Base-by-base conservation (phyloP, 495 filamentous ascomycete genomes). In the Ramalina intermedia region DNA sequence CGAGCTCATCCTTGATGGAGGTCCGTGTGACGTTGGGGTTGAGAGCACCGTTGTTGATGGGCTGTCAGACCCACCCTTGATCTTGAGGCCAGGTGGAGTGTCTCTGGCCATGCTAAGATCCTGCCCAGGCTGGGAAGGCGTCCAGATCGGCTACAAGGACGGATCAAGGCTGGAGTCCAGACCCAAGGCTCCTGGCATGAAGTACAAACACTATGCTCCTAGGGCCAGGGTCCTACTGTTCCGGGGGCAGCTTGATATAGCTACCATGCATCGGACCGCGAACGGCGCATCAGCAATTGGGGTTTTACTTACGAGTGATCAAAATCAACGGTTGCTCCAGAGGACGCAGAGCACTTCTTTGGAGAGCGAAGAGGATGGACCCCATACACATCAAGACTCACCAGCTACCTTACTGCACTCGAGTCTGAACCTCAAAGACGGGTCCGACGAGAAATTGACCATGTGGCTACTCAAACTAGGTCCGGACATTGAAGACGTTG, bases 21-120 rank as follows among this genome's bases (percentile, higher is more conserved):
- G 91, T 1, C 61, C 76, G 1, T 94, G 88, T 56, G 68, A 69
- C 1, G 87, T 99, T 4, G 91, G 91, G 5, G 86, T 99, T 0
- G 91, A 99, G 65, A 94, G 86, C 55, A 99, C 93, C 6, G 93
- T 99, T 7, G 87, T 99, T 1, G 91, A 96, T 57, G 91, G 91
- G 1, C 68, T 96, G 18, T 84, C 75, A 20, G 53, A 70, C 37
- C 90, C 90, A 14, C 91, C 93, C 0, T 72, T 78, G 8, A 78
- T 99, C 33, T 70, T 99, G 12, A 67, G 91, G 37, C 91, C 91
- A 0, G 91, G 91, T 4, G 93, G 93, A 6, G 72, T 99, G n/a
- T 85, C 86, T 23, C 74, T 95, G 23, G 91, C 94, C 50, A 76
- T 85, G 58, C 60, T 99, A 23, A 72, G 80, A 23, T 54, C 67